phyloP scores from a whole-genome alignment of 805 yeast species.

The Barnettozyma botsteinii region DNA sequence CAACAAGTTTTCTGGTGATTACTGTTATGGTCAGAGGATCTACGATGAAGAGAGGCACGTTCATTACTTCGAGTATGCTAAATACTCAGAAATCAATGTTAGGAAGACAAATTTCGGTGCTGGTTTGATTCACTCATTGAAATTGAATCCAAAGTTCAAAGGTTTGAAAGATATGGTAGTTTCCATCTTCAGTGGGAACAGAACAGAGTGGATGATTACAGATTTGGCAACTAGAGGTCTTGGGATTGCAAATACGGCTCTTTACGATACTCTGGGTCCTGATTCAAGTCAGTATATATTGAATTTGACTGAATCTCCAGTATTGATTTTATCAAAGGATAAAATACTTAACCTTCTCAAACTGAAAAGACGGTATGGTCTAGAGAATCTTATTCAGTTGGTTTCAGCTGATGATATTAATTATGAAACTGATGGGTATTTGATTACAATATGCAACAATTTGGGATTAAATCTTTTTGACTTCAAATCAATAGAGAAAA shows the following conservation, averaged over 20 bases:
- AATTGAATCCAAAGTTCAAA: constrained; percentile 6
- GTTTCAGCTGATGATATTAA: constrained; percentile 42
- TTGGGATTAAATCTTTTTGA: constrained; percentile 31
- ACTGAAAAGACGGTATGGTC: constrained; percentile 31
- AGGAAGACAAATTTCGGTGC: constrained; percentile 43
- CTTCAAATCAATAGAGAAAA: constrained; percentile 28
- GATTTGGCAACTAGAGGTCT: constrained; percentile 45
- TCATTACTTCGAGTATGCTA: constrained; percentile 31
- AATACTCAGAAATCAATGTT: constrained; percentile 35
- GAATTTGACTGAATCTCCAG: constrained; percentile 56
- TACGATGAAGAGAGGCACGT: constrained; percentile 24
- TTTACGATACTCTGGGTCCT: constrained; percentile 55
- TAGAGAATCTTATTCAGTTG: constrained; percentile 33
- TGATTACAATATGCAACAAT: constrained; percentile 16
- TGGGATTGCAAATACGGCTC: constrained; percentile 39
- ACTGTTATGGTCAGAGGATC: constrained; percentile 14
- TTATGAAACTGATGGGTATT: constrained; percentile 22
- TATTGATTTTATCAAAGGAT: constrained; percentile 42
- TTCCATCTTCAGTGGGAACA: constrained; percentile 47
- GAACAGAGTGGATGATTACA: constrained; percentile 58
- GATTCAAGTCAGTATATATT: constrained; percentile 58
- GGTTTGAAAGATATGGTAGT: constrained; percentile 36
- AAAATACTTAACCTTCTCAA: constrained; percentile 37
- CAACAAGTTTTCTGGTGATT: constrained; percentile 25
- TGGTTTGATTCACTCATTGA: constrained; percentile 35